Evolutionary conservation across 306 rosid species (phyloP).

Genomic region (Fragaria ananassa): DNA sequence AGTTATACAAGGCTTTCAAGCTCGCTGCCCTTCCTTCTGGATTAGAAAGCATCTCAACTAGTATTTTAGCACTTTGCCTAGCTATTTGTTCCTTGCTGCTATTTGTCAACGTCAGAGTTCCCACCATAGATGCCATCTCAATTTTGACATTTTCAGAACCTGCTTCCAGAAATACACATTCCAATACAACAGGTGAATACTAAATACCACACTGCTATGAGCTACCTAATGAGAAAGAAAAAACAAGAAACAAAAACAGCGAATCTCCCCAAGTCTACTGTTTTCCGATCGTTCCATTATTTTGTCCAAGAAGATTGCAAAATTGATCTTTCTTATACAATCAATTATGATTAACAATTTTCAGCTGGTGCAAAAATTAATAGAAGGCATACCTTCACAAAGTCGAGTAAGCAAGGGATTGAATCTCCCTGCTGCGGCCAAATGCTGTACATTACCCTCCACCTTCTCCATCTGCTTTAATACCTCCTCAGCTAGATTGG

Average conservation of each 20-base stretch:
- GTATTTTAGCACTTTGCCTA: slow-evolving; percentile 41
- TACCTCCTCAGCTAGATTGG: slow-evolving; percentile 55
- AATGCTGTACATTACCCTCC: slow-evolving; percentile 43
- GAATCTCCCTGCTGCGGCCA: slow-evolving; percentile 59
- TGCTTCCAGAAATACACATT: slow-evolving; percentile 27
- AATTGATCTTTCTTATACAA: not conserved
- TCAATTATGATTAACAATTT: not conserved
- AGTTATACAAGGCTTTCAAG: slow-evolving; percentile 51
- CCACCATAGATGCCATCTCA: slow-evolving; percentile 56
- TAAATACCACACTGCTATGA: not conserved
- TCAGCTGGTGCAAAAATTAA: slow-evolving; percentile 4
- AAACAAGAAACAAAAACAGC: not conserved
- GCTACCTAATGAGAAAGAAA: not conserved
- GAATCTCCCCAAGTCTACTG: slow-evolving; percentile 10
- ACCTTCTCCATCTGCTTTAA: slow-evolving; percentile 46
- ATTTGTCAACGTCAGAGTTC: slow-evolving; percentile 56
- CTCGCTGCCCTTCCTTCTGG: slow-evolving; percentile 50
- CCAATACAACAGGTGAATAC: not conserved
- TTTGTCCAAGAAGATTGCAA: not conserved
- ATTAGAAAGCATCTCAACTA: slow-evolving; percentile 42
- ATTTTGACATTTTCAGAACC: slow-evolving; percentile 50
- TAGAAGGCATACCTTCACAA: slow-evolving; percentile 33
- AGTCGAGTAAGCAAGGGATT: slow-evolving; percentile 47
- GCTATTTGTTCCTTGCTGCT: slow-evolving; percentile 60
- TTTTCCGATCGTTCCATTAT: not conserved